These are phyloP conservation scores for barrel medic (Medicago truncatula) DNA, from an alignment of 306 rosid species.

Conservation along the genomic window MtrunA17r5.0-ANR NC_053045.1:50722501-50723000, in stretches of 20 bases:
- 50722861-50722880: conserved; percentile 76
- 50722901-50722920: neutral
- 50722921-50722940: neutral
- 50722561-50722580: neutral
- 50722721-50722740: neutral
- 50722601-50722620: conserved; percentile 67
- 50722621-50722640: conserved; percentile 76
- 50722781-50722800: conserved; percentile 62
- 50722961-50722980: neutral
- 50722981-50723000: conserved; percentile 51
- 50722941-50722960: neutral
- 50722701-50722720: neutral
- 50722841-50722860: conserved; percentile 61
- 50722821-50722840: conserved; percentile 28
- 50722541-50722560: neutral
- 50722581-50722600: conserved; percentile 58
- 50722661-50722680: conserved; percentile 53
- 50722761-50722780: conserved; percentile 64
- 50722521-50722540: neutral
- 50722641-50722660: conserved; percentile 68
- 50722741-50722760: neutral
- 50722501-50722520: neutral
- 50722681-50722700: conserved; percentile 41
- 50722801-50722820: conserved; percentile 42
- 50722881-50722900: neutral